Percentiles rank a stretch among this genome's conserved stretches.
phyloP scores from a whole-genome alignment of 75 land plant species.

The Pinus albicaulis region DNA sequence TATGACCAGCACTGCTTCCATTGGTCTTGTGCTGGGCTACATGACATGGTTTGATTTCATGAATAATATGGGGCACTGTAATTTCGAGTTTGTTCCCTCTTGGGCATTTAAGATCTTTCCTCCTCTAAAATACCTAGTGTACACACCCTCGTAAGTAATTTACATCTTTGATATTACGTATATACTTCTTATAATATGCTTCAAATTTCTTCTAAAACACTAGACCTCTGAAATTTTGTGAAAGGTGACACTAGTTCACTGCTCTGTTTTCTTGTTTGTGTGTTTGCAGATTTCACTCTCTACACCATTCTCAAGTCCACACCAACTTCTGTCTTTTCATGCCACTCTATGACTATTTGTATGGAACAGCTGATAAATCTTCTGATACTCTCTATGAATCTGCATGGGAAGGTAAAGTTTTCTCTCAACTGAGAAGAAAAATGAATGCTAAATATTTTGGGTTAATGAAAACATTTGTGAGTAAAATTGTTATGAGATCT shows the following conservation, averaged over 20 bases:
- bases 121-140: slow-evolving; percentile 84
- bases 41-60: slow-evolving; percentile 79
- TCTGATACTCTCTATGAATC: slow-evolving; percentile 48
- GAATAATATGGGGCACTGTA: slow-evolving; percentile 98
- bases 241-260: no score
- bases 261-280: no score
- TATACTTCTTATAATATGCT: no score
- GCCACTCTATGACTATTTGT: slow-evolving; percentile 84
- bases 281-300: slow-evolving; percentile 71
- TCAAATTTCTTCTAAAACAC: no score
- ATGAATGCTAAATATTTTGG: neutral
- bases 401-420: slow-evolving; percentile 22
- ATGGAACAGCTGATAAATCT: slow-evolving; percentile 63
- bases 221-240: no score
- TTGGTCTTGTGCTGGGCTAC: slow-evolving; percentile 43
- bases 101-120: slow-evolving; percentile 68
- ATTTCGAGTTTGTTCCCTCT: slow-evolving; percentile 83
- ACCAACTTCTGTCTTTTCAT: slow-evolving; percentile 88
- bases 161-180: no score
- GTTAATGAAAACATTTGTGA: no score
- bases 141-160: slow-evolving; percentile 78
- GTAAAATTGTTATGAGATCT: no score
- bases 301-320: slow-evolving; percentile 87
- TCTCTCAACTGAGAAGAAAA: neutral
- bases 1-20: slow-evolving; percentile 38